Conservation (phyloP, 306 rosid species). For the Dalbergia cultrata region DNA sequence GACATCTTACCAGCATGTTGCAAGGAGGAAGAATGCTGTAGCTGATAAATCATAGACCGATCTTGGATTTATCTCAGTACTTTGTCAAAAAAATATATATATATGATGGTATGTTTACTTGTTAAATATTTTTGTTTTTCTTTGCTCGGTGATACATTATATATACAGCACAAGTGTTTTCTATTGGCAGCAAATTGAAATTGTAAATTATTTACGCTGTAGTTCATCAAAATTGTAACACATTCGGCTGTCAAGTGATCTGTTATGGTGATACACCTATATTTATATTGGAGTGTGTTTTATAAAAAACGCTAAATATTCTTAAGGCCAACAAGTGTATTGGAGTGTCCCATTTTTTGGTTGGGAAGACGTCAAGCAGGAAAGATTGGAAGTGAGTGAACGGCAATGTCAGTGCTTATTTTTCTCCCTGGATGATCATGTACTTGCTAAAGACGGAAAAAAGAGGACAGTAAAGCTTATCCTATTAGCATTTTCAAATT, state of each 20-base stretch:
- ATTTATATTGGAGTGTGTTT: neutral
- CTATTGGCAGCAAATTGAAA: constrained; percentile 3
- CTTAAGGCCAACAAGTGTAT: too few species aligned
- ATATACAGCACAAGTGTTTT: constrained; percentile 12
- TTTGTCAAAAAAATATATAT: constrained; percentile 47
- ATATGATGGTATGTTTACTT: constrained; percentile 37
- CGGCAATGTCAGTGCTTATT: neutral
- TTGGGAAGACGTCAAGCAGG: neutral
- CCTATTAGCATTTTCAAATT: neutral
- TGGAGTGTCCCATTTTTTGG: neutral
- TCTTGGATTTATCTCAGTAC: constrained; percentile 47
- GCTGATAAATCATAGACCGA: constrained; percentile 26
- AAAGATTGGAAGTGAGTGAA: neutral
- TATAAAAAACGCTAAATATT: too few species aligned
- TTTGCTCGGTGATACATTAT: constrained; percentile 8
- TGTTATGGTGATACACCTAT: too few species aligned
- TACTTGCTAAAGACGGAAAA: constrained; percentile 14
- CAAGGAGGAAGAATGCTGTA: constrained; percentile 47
- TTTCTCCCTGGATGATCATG: constrained; percentile 7
- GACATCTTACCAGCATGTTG: constrained; percentile 52
- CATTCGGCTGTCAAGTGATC: too few species aligned
- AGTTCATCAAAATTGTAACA: too few species aligned
- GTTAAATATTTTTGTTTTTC: constrained; percentile 40
- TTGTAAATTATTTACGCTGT: neutral
- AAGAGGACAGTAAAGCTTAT: neutral